Percentiles rank a stretch among this genome's conserved stretches.
Conservation (phyloP, 306 rosid species). For the Pyrus communis region DNA sequence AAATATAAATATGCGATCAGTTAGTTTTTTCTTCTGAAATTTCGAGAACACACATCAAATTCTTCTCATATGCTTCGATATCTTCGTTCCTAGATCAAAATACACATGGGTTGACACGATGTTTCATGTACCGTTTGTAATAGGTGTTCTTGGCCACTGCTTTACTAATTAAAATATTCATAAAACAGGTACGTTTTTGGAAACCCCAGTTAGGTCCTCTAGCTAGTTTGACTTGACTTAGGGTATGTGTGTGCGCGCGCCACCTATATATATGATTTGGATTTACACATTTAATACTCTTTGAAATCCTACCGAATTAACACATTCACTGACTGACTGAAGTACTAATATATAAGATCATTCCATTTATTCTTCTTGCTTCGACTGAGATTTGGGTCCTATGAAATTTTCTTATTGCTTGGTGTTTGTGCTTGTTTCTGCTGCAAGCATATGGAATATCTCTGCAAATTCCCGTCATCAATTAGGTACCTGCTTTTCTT, state of each 20-base stretch:
- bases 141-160: neutral
- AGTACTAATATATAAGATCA: neutral
- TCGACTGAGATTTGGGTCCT: neutral
- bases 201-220: neutral
- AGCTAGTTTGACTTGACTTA: neutral
- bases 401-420: constrained; percentile 11
- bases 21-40: neutral
- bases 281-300: neutral
- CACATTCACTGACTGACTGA: neutral
- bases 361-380: neutral
- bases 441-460: constrained; percentile 5
- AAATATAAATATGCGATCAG: neutral
- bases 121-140: neutral
- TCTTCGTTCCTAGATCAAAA: neutral
- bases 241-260: neutral
- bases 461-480: neutral
- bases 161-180: neutral
- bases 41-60: neutral
- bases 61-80: constrained; percentile 3
- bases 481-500: neutral
- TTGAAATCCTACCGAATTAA: neutral
- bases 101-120: constrained; percentile 9
- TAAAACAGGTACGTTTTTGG: neutral
- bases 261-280: neutral
- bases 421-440: constrained; percentile 10